Percentiles rank a stretch among this genome's conserved stretches.
phyloP scores from a whole-genome alignment of 179 eudicot genomes.

The Heliamphora pulchella region DNA sequence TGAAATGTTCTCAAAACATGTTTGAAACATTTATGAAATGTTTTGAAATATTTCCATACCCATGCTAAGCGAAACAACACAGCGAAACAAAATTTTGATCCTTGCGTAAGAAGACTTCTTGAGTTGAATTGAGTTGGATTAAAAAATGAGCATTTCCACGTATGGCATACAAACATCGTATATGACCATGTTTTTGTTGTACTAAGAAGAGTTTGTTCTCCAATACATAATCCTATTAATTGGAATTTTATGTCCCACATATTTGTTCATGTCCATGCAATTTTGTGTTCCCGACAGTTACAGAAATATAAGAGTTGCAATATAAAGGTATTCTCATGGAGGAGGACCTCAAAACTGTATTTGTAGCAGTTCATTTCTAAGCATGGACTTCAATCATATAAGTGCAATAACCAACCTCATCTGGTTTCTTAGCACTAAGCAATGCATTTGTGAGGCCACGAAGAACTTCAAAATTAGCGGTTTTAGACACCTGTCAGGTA shows the following conservation, averaged over 20 bases:
- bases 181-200: too few relatives aligned
- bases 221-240: too few relatives aligned
- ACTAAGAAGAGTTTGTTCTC: too few relatives aligned
- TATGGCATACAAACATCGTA: too few relatives aligned
- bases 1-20: too few relatives aligned
- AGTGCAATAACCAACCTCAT: conserved; percentile 51
- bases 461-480: conserved; percentile 62
- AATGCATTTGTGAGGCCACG: conserved; percentile 93
- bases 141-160: too few relatives aligned
- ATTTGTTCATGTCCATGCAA: not conserved
- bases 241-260: not conserved
- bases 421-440: conserved; percentile 81
- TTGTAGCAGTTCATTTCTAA: not conserved
- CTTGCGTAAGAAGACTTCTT: too few relatives aligned
- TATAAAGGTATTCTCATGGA: not conserved
- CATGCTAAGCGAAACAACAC: too few relatives aligned
- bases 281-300: not conserved
- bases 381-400: not conserved
- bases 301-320: not conserved
- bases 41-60: too few relatives aligned
- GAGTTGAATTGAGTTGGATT: too few relatives aligned
- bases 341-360: not conserved
- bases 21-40: too few relatives aligned
- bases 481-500: conserved; percentile 49
- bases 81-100: too few relatives aligned